Base-by-base conservation (phyloP, 139 green algal species). In the Haematococcus sp. region DNA sequence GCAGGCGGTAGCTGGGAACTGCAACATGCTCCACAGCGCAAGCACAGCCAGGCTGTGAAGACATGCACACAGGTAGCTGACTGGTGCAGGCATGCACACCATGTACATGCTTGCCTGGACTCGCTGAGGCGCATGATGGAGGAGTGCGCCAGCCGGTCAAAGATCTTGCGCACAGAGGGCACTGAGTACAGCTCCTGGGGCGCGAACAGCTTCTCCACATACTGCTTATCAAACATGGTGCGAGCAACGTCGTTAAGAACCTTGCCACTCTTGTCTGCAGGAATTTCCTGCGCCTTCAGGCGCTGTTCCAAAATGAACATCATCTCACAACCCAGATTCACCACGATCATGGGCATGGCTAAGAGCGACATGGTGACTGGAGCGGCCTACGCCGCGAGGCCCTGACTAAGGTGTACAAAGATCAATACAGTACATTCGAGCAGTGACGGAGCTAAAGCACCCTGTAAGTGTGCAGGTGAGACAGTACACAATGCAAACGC, bases 241-340 rank as follows among this genome's bases (percentile, higher is more conserved):
- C 28, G 40, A 23, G 82, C 84, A 3, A 94, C 80, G 68, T 94
- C 90, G 17, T 86, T 63, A 17, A 94, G 75, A 28, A 88, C 83
- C 40, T 79, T 76, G 34, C 58, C 71, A 17, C 67, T 69, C 73
- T 93, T 93, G 59, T 90, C 89, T 15, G 70, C 34, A 0, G 83
- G 27, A 22, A 93, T 89, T 51, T 76, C 72, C 63, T 94, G 90
- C 2, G 88, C 90, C n/a, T 85, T 84, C 1, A 94, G 74, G 2
- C 90, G 76, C 68, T 93, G 90, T 27, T 94, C 85, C 1, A 94
- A 68, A 49, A 94, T 89, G 78, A 91, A 94, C 0, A 93, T 20
- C 90, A 94, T 94, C 72, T 94, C 88, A 2, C 71, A 76, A 0
- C 84, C 79, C 19, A 94, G 35, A 60, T 93, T 93, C n/a, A 84